Evolutionary conservation across 2,329 filamentous ascomycete species (phyloP), one percentile per base, ranked within the genome.

Genomic region (Monosporascus sp.): DNA sequence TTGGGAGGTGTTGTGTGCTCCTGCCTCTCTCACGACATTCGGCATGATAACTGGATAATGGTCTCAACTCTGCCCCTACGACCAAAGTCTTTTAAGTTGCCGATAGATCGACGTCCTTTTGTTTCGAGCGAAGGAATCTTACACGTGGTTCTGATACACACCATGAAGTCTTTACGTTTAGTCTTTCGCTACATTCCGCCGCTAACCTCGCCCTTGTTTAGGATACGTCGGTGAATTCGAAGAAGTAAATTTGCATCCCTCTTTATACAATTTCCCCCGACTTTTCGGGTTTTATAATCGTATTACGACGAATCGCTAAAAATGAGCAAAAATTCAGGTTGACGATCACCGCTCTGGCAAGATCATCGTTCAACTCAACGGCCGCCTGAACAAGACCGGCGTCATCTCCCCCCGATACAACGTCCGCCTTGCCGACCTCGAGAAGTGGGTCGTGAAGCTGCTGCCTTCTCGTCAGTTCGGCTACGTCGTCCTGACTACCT

Each of bases 41-140:
- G 93, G 92, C 88, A 88, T 97, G 91, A 97, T 97, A 97, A 97
- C 94, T 99, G 96, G 93, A 90, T 88, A 87, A 91, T 85, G 85
- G 87, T 93, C 87, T 87, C 85, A 84, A 83, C 74, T 72, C 64
- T 64, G 5, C 11, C 74, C 80, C 76, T 52, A 97, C 91, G 89
- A 88, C 86, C 82, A 87, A 86, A 91, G 93, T 91, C 92, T 91
- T 99, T 97, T 99, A 97, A 97, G 86, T 95, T 86, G 85, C 91
- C 93, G 94, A 95, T 89, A 99, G 78, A 99, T 94, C 75, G 79
- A 89, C 72, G 67, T 68, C 71, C 43, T 46, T 6, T 63, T 56
- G 66, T 63, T 64, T 68, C 75, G 74, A 75, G 84, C 87, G 87
- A 87, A 84, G 87, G 67, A 65, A 88, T 93, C 91, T 97, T 96